These are phyloP conservation scores for Talaromyces sp. DNA, from an alignment of 2,329 filamentous ascomycete species.

Conservation along the genomic window DNA sequence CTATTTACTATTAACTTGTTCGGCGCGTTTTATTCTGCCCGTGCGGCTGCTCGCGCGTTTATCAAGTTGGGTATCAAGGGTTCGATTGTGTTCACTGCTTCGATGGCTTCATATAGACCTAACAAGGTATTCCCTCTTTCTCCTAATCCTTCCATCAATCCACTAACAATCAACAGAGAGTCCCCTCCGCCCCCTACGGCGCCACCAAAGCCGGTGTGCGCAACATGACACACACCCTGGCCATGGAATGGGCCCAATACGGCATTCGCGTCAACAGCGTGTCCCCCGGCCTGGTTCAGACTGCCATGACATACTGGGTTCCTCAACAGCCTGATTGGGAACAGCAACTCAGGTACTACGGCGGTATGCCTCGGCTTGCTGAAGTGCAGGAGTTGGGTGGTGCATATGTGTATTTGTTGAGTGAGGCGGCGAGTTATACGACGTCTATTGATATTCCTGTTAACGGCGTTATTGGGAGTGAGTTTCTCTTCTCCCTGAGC, in stretches of 20 bases:
- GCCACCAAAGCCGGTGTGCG: constrained; percentile 47
- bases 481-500: too few species aligned
- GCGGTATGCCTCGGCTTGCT: constrained; percentile 53
- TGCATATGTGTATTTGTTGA: constrained; percentile 51
- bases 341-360: constrained; percentile 55
- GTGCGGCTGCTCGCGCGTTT: constrained; percentile 33
- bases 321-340: constrained; percentile 53
- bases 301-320: constrained; percentile 51
- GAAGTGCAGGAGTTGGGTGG: constrained; percentile 53
- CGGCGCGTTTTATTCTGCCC: constrained; percentile 29
- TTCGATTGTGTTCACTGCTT: constrained; percentile 46
- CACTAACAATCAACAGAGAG: constrained; percentile 18
- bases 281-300: constrained; percentile 26
- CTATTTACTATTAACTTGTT: constrained; percentile 45
- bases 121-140: constrained; percentile 35
- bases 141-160: not conserved
- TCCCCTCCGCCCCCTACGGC: constrained; percentile 45
- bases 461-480: constrained; percentile 47
- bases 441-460: constrained; percentile 52
- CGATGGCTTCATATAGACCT: constrained; percentile 50
- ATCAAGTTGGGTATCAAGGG: constrained; percentile 40
- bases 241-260: constrained; percentile 67
- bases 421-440: constrained; percentile 50
- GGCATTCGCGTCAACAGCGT: constrained; percentile 70
- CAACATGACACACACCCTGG: constrained; percentile 52